Percentiles rank a stretch among this genome's conserved stretches.
phyloP scores from a whole-genome alignment of 208 protist species.

The Phytomonas francai region DNA sequence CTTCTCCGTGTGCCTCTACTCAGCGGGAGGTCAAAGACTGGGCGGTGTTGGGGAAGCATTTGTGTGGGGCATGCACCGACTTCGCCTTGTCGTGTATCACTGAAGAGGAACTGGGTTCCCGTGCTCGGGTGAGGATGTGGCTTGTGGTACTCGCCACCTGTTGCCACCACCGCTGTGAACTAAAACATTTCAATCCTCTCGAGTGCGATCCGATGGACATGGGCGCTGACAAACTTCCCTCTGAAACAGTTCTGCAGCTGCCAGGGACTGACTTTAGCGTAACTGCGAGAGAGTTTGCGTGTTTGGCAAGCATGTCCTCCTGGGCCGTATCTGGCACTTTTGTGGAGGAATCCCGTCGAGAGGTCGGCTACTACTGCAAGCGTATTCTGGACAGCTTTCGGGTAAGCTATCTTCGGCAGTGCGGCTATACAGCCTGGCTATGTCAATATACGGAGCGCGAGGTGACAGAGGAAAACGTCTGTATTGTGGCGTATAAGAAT shows the following conservation, averaged over 20 bases:
- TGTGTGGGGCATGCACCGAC: constrained; percentile 75
- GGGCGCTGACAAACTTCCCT: not conserved
- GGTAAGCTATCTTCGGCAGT: constrained; percentile 38
- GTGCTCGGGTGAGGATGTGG: constrained; percentile 16
- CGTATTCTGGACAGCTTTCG: constrained; percentile 57
- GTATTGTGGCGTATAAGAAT: constrained; percentile 39
- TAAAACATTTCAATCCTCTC: constrained; percentile 44
- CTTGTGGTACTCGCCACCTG: constrained; percentile 65
- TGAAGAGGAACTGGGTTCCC: constrained; percentile 11
- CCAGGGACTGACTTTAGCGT: constrained; percentile 29
- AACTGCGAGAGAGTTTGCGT: constrained; percentile 40
- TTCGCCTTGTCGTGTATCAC: constrained; percentile 67
- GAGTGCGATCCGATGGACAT: not conserved
- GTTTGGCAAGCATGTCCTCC: constrained; percentile 62
- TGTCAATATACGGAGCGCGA: constrained; percentile 36
- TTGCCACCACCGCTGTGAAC: constrained; percentile 73
- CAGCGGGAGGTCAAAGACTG: constrained; percentile 10
- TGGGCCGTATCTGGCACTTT: constrained; percentile 59
- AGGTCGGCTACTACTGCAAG: constrained; percentile 49
- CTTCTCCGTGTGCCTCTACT: not conserved
- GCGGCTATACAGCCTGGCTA: constrained; percentile 39
- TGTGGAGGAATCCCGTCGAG: constrained; percentile 26
- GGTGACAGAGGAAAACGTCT: constrained; percentile 69
- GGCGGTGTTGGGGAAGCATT: constrained; percentile 64
- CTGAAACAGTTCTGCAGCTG: constrained; percentile 14